phyloP scores from a whole-genome alignment of 148 eudicot genomes.

The Hydrangea macrophylla region DNA sequence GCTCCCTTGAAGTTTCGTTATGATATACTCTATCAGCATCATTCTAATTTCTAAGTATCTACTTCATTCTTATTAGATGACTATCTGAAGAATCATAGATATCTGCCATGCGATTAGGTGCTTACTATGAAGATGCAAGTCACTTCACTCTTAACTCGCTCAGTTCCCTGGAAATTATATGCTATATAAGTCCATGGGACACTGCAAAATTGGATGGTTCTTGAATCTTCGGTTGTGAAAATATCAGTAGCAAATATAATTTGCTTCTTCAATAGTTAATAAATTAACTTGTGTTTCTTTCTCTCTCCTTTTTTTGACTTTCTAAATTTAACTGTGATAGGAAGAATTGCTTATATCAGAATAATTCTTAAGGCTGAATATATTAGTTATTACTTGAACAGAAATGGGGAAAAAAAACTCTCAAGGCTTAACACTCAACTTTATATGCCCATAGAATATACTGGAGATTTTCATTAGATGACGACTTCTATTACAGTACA shows the following conservation, averaged over 20 bases:
- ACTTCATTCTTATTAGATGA: not conserved
- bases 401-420: no score
- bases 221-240: not conserved
- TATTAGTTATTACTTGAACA: not conserved
- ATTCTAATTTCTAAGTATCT: not conserved
- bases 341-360: not conserved
- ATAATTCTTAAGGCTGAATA: not conserved
- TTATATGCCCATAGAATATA: no score
- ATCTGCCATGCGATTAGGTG: not conserved
- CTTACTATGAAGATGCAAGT: not conserved
- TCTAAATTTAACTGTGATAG: not conserved
- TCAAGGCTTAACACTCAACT: no score
- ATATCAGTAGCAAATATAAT: no score
- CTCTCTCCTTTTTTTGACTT: not conserved
- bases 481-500: no score
- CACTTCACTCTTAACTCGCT: not conserved
- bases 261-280: not conserved
- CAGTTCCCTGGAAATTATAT: not conserved
- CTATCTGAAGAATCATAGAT: not conserved
- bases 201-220: not conserved
- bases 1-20: not conserved
- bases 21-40: not conserved
- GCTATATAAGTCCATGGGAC: not conserved
- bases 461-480: no score
- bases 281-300: not conserved